Percentiles rank a stretch among this genome's conserved stretches.
phyloP scores from a whole-genome alignment of 2,329 filamentous ascomycete genomes.

The Sarocladium oryzae region DNA sequence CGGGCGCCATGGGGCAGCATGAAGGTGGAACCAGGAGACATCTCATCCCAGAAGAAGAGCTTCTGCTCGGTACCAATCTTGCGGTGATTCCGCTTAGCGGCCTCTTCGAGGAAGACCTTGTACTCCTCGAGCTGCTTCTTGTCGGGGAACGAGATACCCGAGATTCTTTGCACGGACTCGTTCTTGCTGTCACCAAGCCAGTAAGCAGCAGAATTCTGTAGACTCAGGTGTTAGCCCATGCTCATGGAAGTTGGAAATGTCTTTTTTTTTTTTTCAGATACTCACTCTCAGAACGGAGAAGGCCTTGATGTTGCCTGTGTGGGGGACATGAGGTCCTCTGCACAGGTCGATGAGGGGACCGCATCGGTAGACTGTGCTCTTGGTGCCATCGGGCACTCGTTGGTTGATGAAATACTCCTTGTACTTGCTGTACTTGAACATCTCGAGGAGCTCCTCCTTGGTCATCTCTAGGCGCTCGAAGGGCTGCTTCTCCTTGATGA shows the following conservation, averaged over 20 bases:
- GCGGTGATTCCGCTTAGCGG: slow-evolving; percentile 93
- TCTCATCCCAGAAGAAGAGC: slow-evolving; percentile 92
- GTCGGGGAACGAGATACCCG: slow-evolving; percentile 90
- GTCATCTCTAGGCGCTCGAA: slow-evolving; percentile 86
- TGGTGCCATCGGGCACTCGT: slow-evolving; percentile 70
- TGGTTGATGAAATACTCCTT: slow-evolving; percentile 90
- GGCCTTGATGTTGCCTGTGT: slow-evolving; percentile 88
- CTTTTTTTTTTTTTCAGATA: too few species aligned
- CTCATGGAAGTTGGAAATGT: too few species aligned
- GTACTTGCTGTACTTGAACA: slow-evolving; percentile 97
- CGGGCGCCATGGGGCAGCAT: slow-evolving; percentile 87
- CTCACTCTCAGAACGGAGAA: slow-evolving; percentile 80
- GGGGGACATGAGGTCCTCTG: slow-evolving; percentile 84
- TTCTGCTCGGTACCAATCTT: slow-evolving; percentile 94
- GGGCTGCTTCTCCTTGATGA: slow-evolving; percentile 93
- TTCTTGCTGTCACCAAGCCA: slow-evolving; percentile 92
- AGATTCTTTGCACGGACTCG: slow-evolving; percentile 92
- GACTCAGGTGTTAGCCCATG: too few species aligned
- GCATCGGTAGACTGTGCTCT: slow-evolving; percentile 89
- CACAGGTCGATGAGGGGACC: slow-evolving; percentile 94
- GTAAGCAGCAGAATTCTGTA: slow-evolving; percentile 63
- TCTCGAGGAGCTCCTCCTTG: slow-evolving; percentile 87
- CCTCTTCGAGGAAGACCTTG: slow-evolving; percentile 92
- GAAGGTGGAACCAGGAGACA: slow-evolving; percentile 90
- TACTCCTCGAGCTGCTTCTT: slow-evolving; percentile 93